Conservation (phyloP, 2,329 filamentous ascomycete genomes). For the Ascochyta pisi region DNA sequence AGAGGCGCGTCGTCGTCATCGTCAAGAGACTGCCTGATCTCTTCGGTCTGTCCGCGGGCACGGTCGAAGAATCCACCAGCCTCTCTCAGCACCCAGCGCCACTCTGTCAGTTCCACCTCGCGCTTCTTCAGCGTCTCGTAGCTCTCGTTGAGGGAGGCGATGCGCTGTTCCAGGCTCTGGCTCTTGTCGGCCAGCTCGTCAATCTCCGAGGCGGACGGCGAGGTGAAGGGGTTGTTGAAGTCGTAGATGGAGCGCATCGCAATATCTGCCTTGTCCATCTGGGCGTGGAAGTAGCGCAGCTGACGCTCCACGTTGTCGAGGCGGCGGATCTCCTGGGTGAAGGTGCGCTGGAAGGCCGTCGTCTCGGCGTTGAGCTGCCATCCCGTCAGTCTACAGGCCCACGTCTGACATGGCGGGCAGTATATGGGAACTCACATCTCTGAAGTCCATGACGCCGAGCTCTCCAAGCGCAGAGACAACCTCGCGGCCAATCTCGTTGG, state of each 20-base stretch:
- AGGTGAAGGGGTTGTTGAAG: constrained; percentile 83
- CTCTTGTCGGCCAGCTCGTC: constrained; percentile 93
- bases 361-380: constrained; percentile 86
- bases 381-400: constrained; percentile 32
- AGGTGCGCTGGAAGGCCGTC: constrained; percentile 94
- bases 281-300: constrained; percentile 90
- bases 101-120: constrained; percentile 95
- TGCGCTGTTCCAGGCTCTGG: constrained; percentile 88
- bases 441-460: constrained; percentile 94
- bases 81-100: constrained; percentile 97
- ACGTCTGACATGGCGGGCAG: background rate
- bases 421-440: constrained; percentile 74
- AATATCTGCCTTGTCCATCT: constrained; percentile 94
- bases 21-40: constrained; percentile 86
- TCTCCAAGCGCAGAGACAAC: constrained; percentile 96
- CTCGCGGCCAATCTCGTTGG: constrained; percentile 97
- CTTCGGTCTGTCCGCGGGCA: constrained; percentile 93
- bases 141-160: constrained; percentile 93
- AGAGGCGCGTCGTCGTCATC: constrained; percentile 90
- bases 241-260: constrained; percentile 88
- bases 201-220: constrained; percentile 91
- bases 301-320: constrained; percentile 98
- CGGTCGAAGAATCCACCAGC: constrained; percentile 97
- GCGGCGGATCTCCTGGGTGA: constrained; percentile 95
- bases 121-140: constrained; percentile 98